Evolutionary conservation across 1,139 yeast species (phyloP), one percentile per base, ranked within the genome.

Genomic region (Candida freyschussii): DNA sequence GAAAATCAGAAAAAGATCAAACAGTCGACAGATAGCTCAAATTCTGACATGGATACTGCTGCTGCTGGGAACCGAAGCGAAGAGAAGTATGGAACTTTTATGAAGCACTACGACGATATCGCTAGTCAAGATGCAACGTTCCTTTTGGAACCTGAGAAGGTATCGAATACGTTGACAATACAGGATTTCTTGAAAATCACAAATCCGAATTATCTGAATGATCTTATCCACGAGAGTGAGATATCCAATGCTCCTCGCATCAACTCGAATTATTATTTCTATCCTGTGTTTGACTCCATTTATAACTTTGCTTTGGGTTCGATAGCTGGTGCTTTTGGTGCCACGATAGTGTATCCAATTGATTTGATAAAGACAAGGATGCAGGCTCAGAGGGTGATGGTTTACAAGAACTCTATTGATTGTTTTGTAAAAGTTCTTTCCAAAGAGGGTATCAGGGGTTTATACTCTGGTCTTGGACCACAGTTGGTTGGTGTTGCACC

Each of bases 401-500:
- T 62, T 30, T 91, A 91, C 62, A 75, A 74, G 45, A 87, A 84
- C 55, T 87, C 96, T 7, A 43, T 78, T 19, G 97, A 91, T 57
- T 91, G 97, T 62, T 80, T 87, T 59, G 66, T 69, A 33, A 87
- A 87, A 54, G 87, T 89, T 36, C 44, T 89, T 21, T 63, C 69
- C 32, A 66, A 72, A 41, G 97, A 91, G 63, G 97, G 98, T 29
- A 55, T 84, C 34, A 67, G 71, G 48, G 97, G 97, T n/a, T 69
- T 91, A 36, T 91, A 91, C 60, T 81, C 95, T 10, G 98, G 98
- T 36, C 68, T 91, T 37, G 87, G 86, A 10, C 97, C 97, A 21
- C 98, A 91, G 61, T 67, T 91, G 50, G 78, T 91, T 28, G 98
- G 98, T 44, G 97, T 91, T 31, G 97, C 97, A 0, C 98, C 98